Percentiles rank a stretch among this genome's conserved stretches.
These are phyloP conservation scores for Nakazawaea siamensis DNA, from an alignment of 805 yeast species.

Conservation along the genomic window DNA sequence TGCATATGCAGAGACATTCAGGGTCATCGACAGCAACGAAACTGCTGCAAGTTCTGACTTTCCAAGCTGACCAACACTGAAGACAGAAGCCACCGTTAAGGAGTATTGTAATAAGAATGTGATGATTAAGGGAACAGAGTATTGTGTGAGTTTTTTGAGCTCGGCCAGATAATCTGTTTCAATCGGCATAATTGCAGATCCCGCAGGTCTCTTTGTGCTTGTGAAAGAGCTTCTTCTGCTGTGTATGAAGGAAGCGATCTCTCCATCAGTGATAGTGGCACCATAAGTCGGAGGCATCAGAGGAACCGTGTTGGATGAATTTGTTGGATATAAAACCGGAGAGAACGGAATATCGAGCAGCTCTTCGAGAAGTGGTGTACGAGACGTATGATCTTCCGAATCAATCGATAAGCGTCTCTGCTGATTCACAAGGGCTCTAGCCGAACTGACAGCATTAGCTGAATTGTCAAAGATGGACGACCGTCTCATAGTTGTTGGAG, in stretches of 20 bases:
- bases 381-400: not conserved
- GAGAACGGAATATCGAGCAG: conserved; percentile 7
- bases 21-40: conserved; percentile 69
- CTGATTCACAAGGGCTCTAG: not conserved
- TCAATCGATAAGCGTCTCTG: conserved; percentile 1
- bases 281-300: conserved; percentile 11
- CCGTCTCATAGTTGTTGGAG: conserved; percentile 10
- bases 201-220: conserved; percentile 14
- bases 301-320: conserved; percentile 8
- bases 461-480: conserved; percentile 3
- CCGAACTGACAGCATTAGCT: not conserved
- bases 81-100: conserved; percentile 66
- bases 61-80: conserved; percentile 70
- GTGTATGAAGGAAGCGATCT: conserved; percentile 29
- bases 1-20: conserved; percentile 68
- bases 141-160: conserved; percentile 26
- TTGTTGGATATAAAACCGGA: conserved; percentile 7
- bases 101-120: conserved; percentile 69
- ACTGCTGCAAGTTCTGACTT: conserved; percentile 68
- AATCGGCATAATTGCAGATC: no score
- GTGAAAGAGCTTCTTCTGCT: conserved; percentile 29
- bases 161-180: conserved; percentile 36
- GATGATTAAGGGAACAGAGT: conserved; percentile 50
- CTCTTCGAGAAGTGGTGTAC: no score
- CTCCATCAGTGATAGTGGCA: conserved; percentile 23